phyloP scores from a whole-genome alignment of 148 eudicot genomes.

The Fagopyrum esculentum region DNA sequence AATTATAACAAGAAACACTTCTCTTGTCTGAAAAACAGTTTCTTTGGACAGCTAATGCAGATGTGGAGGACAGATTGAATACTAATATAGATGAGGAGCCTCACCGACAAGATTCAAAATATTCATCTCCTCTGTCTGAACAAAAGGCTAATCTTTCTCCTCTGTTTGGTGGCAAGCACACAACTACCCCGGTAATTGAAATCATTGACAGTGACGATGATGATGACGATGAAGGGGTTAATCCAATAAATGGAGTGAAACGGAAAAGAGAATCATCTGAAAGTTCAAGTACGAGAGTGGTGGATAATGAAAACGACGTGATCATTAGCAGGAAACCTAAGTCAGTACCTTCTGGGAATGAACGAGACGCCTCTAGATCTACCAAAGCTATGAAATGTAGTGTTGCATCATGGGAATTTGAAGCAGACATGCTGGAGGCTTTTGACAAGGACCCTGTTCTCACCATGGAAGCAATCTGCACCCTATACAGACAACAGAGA shows the following conservation, averaged over 20 bases:
- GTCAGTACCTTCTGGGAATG: background rate
- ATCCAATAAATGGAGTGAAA: background rate
- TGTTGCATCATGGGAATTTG: background rate
- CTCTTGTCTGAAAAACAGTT: background rate
- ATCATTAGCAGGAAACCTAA: background rate
- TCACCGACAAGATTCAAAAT: background rate
- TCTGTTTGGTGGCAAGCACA: background rate
- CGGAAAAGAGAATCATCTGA: slow-evolving; percentile 6
- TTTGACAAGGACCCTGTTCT: slow-evolving; percentile 17
- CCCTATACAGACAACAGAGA: slow-evolving; percentile 11
- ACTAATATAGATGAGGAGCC: background rate
- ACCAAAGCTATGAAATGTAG: background rate
- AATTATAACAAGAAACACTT: background rate
- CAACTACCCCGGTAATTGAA: background rate
- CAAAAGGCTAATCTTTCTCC: background rate
- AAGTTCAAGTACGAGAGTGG: background rate
- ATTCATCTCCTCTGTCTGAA: background rate
- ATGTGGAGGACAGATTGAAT: slow-evolving; percentile 6
- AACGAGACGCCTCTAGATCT: background rate
- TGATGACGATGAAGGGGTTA: background rate
- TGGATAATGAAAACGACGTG: background rate
- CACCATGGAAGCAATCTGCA: slow-evolving; percentile 2
- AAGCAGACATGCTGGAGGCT: slow-evolving; percentile 15
- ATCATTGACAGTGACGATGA: background rate
- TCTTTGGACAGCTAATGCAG: slow-evolving; percentile 2